Percentiles rank a stretch among this genome's conserved stretches.
Conservation (phyloP, 1,284 basidiomycete species). For the Flammula alnicola region DNA sequence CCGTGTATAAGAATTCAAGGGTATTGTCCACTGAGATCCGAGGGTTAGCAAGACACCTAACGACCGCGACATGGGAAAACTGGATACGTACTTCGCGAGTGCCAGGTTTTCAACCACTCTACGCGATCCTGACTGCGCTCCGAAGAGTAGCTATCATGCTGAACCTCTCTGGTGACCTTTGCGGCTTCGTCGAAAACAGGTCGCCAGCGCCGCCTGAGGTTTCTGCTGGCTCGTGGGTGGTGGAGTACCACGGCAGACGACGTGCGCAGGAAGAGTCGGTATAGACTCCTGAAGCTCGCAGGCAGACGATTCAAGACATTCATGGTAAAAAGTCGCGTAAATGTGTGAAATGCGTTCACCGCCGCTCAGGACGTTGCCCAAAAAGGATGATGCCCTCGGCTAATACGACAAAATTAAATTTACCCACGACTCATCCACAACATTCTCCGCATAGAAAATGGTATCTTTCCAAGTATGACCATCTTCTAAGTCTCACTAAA, state of each 20-base stretch:
- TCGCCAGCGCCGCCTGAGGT: slow-evolving; percentile 56
- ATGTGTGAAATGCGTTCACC: background rate
- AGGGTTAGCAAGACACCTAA: background rate
- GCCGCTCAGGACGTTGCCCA: background rate
- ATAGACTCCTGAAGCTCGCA: slow-evolving; percentile 59
- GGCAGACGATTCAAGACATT: slow-evolving; percentile 39
- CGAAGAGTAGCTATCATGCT: slow-evolving; percentile 37
- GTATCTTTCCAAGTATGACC: too few species aligned
- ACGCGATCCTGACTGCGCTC: slow-evolving; percentile 31
- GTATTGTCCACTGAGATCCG: slow-evolving; percentile 57
- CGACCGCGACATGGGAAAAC: slow-evolving; percentile 1
- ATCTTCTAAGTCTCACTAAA: too few species aligned
- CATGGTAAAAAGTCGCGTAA: too few species aligned
- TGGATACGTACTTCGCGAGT: slow-evolving; percentile 43
- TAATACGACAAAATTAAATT: too few species aligned
- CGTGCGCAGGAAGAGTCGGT: slow-evolving; percentile 65
- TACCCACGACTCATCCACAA: too few species aligned
- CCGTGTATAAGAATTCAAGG: slow-evolving; percentile 56
- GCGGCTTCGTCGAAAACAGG: slow-evolving; percentile 62
- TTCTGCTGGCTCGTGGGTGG: slow-evolving; percentile 45
- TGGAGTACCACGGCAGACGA: slow-evolving; percentile 67
- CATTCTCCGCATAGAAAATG: too few species aligned
- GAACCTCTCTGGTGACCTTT: slow-evolving; percentile 42
- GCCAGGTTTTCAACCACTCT: slow-evolving; percentile 55
- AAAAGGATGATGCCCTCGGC: too few species aligned